Evolutionary conservation across 177 flowering plant genomes (phyloP).

Genomic region (Vitis hybrid): DNA sequence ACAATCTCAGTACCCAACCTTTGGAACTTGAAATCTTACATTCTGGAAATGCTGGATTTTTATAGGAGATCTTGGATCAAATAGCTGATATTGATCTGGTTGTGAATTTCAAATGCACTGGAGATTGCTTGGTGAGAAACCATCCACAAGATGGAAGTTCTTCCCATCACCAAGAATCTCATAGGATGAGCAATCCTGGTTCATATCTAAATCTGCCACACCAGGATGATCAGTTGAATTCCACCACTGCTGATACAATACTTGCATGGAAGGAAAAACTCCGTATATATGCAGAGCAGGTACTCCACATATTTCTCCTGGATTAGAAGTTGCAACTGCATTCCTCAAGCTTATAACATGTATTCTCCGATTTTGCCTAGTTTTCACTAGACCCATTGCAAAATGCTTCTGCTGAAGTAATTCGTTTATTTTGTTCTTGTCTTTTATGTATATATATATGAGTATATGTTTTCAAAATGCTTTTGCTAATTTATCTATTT

Average conservation of each 20-base stretch:
- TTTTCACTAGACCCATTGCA: no score
- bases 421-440: no score
- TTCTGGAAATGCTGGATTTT: neutral
- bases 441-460: no score
- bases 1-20: no score
- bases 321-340: neutral
- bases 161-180: slow-evolving; percentile 33
- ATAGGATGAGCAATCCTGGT: slow-evolving; percentile 22
- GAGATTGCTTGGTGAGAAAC: slow-evolving; percentile 34
- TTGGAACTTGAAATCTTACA: no score
- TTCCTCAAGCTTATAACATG: no score
- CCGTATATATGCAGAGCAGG: slow-evolving; percentile 61
- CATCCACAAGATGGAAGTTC: slow-evolving; percentile 31
- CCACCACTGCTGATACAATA: slow-evolving; percentile 16
- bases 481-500: no score
- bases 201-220: slow-evolving; percentile 15
- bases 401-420: no score
- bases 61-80: slow-evolving; percentile 87
- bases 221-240: slow-evolving; percentile 11
- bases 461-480: no score
- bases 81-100: slow-evolving; percentile 88
- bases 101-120: slow-evolving; percentile 73
- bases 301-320: slow-evolving; percentile 11
- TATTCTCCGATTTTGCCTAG: no score
- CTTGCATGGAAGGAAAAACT: slow-evolving; percentile 43